A percentile compares a stretch with the other conserved stretches of the same genome.
phyloP scores from a whole-genome alignment of 1,284 basidiomycete genomes.

The Veloboletus limbatus region DNA sequence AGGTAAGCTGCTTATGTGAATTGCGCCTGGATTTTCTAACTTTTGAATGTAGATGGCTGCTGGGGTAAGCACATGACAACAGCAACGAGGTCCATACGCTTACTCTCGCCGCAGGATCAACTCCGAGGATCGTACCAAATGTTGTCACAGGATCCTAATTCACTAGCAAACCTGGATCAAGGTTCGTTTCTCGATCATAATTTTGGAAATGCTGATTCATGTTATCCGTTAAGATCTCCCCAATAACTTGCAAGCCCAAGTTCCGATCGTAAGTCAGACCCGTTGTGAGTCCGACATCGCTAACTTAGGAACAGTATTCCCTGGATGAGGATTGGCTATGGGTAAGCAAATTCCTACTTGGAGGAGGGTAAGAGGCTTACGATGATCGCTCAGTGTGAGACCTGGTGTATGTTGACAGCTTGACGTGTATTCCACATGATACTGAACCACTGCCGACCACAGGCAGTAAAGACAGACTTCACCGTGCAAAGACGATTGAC shows the following conservation, averaged over 20 bases:
- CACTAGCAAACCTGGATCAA: conserved; percentile 94
- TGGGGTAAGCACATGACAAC: conserved; percentile 52
- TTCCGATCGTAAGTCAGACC: conserved; percentile 72
- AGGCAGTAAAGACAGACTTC: conserved; percentile 78
- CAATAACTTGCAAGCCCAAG: conserved; percentile 84
- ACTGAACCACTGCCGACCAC: conserved; percentile 11
- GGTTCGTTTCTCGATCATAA: conserved; percentile 39
- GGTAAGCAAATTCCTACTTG: conserved; percentile 45
- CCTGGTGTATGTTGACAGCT: conserved; percentile 64
- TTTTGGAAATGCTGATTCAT: not conserved
- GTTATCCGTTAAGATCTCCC: conserved; percentile 66
- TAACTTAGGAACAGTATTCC: conserved; percentile 56
- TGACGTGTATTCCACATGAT: not conserved
- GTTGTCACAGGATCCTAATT: conserved; percentile 90
- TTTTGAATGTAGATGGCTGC: conserved; percentile 60
- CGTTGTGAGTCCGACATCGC: not conserved
- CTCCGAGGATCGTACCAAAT: conserved; percentile 91
- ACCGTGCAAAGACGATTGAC: conserved; percentile 87
- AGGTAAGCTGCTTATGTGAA: conserved; percentile 42
- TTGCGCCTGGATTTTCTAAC: conserved; percentile 6
- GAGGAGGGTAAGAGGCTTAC: conserved; percentile 11
- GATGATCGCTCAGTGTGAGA: conserved; percentile 61
- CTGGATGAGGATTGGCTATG: conserved; percentile 91
- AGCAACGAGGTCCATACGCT: not conserved
- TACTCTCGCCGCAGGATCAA: conserved; percentile 59